Evolutionary conservation across 2,329 filamentous ascomycete genomes (phyloP), one percentile per base, ranked within the genome.

Genomic region (Fusarium drepaniforme): DNA sequence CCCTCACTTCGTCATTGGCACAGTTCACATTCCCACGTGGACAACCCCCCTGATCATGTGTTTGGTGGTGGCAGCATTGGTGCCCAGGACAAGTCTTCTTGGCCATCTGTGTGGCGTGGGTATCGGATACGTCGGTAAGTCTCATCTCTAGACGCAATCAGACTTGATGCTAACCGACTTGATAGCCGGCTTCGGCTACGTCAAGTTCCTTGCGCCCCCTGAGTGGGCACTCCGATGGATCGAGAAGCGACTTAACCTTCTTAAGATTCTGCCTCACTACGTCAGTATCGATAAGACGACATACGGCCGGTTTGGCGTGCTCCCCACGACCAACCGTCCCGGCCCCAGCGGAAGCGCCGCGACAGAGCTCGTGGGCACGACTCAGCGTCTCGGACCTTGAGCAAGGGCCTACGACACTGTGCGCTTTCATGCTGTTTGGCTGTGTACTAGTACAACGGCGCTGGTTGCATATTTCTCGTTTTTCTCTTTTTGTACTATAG

Each of bases 221-320:
- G 97, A 98, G 84, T 94, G 93, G 89, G 90, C 93, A 33, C 87
- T 98, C 66, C 90, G 95, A 75, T 98, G 93, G 92, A 89, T 98
- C 66, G 97, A 99, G 84, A 91, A 90, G 21, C 97, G 96, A 81
- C 85, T 98, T 70, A 97, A 97, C 80, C 88, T 98, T 12, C 87
- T 98, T 25, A 94, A 92, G 23, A 89, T 95, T 69, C 85, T 98
- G 30, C 96, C 96, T 53, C 94, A 97, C 84, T 98, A 98, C 80
- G 93, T 98, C 58, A 97, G 94, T 67, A 92, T 98, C 18, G 96
- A 98, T 80, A 96, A 98, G 84, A 98, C 98, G 88, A 98, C 94
- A 8, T 98, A 96, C 80, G 96, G 96, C 9, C 90, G 96, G 64
- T 98, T 97, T 79, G 96, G 96, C 3, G 93, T 98, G 16, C 86